A percentile compares a stretch with the other conserved stretches of the same genome.
phyloP scores from a whole-genome alignment of 1,139 yeast species.

The Spencermartinsiella ligniputridi region DNA sequence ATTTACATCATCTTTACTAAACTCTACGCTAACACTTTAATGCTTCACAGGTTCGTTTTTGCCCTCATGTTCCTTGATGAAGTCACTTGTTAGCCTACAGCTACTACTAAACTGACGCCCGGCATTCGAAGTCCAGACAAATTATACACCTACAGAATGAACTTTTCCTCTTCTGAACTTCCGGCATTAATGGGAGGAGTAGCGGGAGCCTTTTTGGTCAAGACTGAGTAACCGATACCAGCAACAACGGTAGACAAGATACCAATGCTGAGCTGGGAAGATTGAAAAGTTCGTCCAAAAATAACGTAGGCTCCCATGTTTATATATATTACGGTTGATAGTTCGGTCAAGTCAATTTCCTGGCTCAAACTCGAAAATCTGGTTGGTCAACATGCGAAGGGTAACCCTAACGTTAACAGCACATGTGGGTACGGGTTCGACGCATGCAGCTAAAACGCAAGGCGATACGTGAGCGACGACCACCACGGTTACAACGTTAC shows the following conservation, averaged over 20 bases:
- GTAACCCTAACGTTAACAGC: no score
- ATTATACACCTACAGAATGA: constrained; percentile 41
- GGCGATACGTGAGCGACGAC: no score
- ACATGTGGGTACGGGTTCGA: no score
- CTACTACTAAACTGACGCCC: no score
- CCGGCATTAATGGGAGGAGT: constrained; percentile 70
- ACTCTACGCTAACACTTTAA: no score
- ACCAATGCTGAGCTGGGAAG: constrained; percentile 54
- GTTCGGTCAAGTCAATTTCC: constrained; percentile 12
- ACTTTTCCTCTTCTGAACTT: constrained; percentile 86
- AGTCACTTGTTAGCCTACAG: constrained; percentile 31
- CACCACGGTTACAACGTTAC: no score
- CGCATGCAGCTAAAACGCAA: no score
- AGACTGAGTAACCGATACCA: constrained; percentile 27
- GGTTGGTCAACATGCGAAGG: no score
- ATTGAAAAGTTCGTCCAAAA: constrained; percentile 68
- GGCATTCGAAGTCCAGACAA: background rate
- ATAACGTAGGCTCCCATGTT: constrained; percentile 75
- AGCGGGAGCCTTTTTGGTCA: constrained; percentile 46
- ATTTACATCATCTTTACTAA: no score
- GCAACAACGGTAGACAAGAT: constrained; percentile 32
- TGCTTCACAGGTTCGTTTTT: no score
- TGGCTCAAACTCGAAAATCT: background rate
- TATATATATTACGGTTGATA: no score
- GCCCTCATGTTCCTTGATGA: constrained; percentile 39